These are phyloP conservation scores for Rhodotorula kratochvilovae DNA, from an alignment of 768 basidiomycete species.

Conservation along the genomic window DNA sequence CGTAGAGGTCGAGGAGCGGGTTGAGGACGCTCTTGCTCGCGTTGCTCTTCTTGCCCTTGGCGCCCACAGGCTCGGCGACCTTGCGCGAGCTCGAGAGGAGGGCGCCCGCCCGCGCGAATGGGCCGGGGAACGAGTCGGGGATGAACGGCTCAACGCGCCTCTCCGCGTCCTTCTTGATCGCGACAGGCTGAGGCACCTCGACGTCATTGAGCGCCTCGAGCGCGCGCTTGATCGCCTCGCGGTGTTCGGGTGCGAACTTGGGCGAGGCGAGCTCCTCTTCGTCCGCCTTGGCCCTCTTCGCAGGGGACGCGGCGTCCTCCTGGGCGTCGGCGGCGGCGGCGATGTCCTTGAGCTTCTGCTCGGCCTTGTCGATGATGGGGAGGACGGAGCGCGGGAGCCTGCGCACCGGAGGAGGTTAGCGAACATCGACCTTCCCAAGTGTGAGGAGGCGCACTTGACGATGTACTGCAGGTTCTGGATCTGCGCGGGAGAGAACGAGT, in stretches of 20 bases:
- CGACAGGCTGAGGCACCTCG: neutral
- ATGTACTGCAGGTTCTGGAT: conserved; percentile 21
- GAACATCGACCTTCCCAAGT: neutral
- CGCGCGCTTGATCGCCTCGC: neutral
- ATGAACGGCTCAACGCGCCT: neutral
- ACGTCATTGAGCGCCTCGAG: neutral
- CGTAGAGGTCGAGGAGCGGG: neutral
- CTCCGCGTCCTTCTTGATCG: neutral
- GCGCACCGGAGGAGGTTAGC: neutral
- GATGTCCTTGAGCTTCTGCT: neutral
- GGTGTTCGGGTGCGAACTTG: neutral
- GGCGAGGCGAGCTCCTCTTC: neutral
- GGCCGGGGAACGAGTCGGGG: conserved; percentile 1
- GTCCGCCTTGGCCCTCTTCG: neutral
- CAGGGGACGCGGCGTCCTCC: neutral
- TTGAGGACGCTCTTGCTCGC: neutral
- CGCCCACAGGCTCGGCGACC: neutral
- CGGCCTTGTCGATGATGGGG: neutral
- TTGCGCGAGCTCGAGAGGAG: neutral
- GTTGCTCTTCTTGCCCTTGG: too few species aligned
- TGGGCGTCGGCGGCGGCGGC: neutral
- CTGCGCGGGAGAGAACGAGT: neutral
- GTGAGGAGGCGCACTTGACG: conserved; percentile 2
- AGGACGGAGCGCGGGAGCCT: conserved; percentile 9
- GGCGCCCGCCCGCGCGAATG: neutral